Evolutionary conservation across 2,329 filamentous ascomycete species (phyloP).

Genomic region (Cytospora leucostoma): DNA sequence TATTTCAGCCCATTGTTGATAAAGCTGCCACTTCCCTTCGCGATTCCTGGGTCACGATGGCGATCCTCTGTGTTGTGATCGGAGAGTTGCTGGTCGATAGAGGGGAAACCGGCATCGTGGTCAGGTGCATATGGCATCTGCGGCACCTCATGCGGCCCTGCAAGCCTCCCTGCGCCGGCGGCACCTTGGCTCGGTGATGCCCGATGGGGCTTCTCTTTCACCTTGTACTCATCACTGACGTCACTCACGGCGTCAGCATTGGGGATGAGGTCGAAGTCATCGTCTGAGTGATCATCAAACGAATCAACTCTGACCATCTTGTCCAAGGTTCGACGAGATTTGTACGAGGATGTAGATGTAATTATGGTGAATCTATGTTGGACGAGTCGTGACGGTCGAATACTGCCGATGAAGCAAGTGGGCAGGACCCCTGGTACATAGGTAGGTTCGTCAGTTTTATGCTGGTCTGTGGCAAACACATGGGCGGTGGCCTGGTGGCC

Average conservation of each 20-base stretch:
- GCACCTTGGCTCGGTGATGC: neutral
- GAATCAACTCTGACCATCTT: slow-evolving; percentile 11
- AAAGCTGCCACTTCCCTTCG: slow-evolving; percentile 6
- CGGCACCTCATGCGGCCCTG: slow-evolving; percentile 22
- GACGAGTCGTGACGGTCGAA: no score
- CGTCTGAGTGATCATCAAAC: slow-evolving; percentile 4
- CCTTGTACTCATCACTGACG: slow-evolving; percentile 12
- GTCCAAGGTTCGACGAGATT: neutral
- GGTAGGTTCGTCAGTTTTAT: no score
- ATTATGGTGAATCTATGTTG: no score
- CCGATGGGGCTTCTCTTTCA: neutral
- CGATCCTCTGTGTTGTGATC: neutral
- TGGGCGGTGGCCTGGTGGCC: no score
- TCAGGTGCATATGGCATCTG: slow-evolving; percentile 1
- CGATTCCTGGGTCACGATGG: neutral
- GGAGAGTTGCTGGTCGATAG: neutral
- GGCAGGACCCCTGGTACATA: no score
- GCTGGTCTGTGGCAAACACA: no score
- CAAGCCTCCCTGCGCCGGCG: slow-evolving; percentile 3
- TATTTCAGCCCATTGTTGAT: slow-evolving; percentile 23
- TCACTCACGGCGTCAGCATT: slow-evolving; percentile 15
- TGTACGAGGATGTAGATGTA: neutral
- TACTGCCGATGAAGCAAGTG: no score
- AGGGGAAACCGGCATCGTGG: neutral
- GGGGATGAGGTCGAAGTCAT: slow-evolving; percentile 20